These are phyloP conservation scores for Parathielavia hyrcaniae DNA, from an alignment of 495 filamentous ascomycete genomes.

Conservation along the genomic window DNA sequence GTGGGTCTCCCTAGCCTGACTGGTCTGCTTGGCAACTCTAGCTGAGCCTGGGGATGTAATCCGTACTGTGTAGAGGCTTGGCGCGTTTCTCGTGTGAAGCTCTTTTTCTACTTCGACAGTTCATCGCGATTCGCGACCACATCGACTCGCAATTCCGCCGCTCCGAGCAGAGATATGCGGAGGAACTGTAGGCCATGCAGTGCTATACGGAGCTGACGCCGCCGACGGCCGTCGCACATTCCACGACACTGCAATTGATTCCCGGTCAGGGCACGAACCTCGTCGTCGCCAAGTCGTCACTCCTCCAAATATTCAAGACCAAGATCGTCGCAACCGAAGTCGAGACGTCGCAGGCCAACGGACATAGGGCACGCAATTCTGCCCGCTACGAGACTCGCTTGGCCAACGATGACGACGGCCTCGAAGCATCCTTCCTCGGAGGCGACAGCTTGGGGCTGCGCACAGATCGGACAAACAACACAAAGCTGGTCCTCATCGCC, in stretches of 20 bases:
- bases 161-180: constrained; percentile 23
- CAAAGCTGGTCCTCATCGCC: constrained; percentile 77
- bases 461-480: constrained; percentile 53
- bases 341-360: constrained; percentile 32
- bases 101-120: not conserved
- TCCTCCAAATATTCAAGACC: constrained; percentile 79
- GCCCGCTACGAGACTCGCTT: constrained; percentile 39
- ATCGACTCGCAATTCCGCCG: not conserved
- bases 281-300: constrained; percentile 78
- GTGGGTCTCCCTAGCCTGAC: not conserved
- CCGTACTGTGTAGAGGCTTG: not conserved
- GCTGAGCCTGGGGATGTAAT: too few relatives aligned
- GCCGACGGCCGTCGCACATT: constrained; percentile 87
- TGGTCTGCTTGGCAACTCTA: too few relatives aligned
- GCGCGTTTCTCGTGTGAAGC: not conserved
- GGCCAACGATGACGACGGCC: constrained; percentile 52
- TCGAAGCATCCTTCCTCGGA: constrained; percentile 54
- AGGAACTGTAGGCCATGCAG: constrained; percentile 40
- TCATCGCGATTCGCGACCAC: not conserved
- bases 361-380: constrained; percentile 21
- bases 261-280: constrained; percentile 73
- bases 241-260: constrained; percentile 70
- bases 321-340: constrained; percentile 51
- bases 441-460: constrained; percentile 49
- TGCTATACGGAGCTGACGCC: constrained; percentile 86